Evolutionary conservation across 2,329 filamentous ascomycete genomes (phyloP).

Genomic region (Fusarium albosuccineum): DNA sequence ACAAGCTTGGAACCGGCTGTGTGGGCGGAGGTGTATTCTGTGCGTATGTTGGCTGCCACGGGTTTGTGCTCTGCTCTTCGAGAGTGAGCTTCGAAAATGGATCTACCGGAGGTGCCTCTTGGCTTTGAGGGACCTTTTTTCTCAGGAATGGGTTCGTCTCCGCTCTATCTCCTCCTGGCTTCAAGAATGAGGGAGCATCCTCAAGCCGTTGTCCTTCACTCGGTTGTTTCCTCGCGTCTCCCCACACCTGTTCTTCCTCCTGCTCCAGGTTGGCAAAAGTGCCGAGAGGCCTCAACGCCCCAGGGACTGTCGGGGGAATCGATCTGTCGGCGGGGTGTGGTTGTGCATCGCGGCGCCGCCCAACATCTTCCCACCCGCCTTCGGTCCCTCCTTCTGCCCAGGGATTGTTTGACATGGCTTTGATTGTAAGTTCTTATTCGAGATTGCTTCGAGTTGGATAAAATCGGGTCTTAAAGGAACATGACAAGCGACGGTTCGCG

Average conservation of each 20-base stretch:
- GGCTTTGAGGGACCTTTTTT: conserved; percentile 55
- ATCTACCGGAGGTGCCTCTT: conserved; percentile 49
- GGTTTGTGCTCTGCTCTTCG: conserved; percentile 56
- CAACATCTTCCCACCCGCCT: conserved; percentile 43
- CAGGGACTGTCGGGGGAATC: conserved; percentile 45
- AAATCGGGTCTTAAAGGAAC: conserved; percentile 21
- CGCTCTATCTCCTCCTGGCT: conserved; percentile 50
- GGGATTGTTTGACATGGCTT: conserved; percentile 41
- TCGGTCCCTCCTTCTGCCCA: conserved; percentile 43
- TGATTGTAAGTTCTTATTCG: conserved; percentile 3
- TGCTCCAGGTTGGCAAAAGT: conserved; percentile 36
- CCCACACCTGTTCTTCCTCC: conserved; percentile 51
- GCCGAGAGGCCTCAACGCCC: conserved; percentile 51
- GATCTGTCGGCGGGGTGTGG: conserved; percentile 2
- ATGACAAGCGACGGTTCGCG: conserved; percentile 18
- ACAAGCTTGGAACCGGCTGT: conserved; percentile 26
- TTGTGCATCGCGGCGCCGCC: conserved; percentile 31
- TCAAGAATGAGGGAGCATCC: conserved; percentile 50
- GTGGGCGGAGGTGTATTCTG: conserved; percentile 28
- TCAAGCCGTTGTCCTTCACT: conserved; percentile 11
- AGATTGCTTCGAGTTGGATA: conserved; percentile 9
- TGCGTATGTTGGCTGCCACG: conserved; percentile 50
- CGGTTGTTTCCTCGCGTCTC: conserved; percentile 43
- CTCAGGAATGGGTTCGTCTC: conserved; percentile 69
- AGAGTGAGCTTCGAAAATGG: conserved; percentile 59